These are phyloP conservation scores for Schizosaccharomyces versatilis DNA, from an alignment of 1,139 yeast genomes.

Conservation along the genomic window DNA sequence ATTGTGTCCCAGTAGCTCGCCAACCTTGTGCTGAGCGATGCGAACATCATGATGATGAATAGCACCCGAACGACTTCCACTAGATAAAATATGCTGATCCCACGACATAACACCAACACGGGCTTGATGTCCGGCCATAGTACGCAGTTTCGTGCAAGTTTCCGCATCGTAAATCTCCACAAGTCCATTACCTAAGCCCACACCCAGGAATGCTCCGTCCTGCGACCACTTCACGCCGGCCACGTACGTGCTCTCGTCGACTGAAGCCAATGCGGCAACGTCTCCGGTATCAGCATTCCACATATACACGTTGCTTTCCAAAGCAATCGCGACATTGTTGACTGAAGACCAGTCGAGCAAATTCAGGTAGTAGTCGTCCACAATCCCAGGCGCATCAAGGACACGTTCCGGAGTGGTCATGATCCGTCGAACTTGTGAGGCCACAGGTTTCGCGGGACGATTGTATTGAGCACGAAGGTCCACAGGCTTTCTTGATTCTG, in stretches of 20 bases:
- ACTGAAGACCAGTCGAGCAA: constrained; percentile 71
- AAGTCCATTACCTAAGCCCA: constrained; percentile 68
- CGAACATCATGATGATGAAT: constrained; percentile 88
- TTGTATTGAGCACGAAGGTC: constrained; percentile 27
- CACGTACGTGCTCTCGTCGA: constrained; percentile 25
- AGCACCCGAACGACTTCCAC: constrained; percentile 68
- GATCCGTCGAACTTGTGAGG: constrained; percentile 42
- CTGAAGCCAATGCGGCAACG: constrained; percentile 49
- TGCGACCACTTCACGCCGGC: constrained; percentile 78
- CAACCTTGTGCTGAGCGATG: constrained; percentile 49
- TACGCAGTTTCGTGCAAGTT: constrained; percentile 46
- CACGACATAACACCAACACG: constrained; percentile 73
- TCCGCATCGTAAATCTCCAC: constrained; percentile 91
- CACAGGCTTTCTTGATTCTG: constrained; percentile 40
- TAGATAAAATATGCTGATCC: constrained; percentile 59
- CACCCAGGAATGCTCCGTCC: constrained; percentile 68
- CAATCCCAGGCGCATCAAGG: constrained; percentile 84
- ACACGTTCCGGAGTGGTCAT: constrained; percentile 85
- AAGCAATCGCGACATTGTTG: constrained; percentile 71
- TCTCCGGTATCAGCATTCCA: constrained; percentile 83
- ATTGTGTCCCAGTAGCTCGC: constrained; percentile 39
- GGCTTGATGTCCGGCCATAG: constrained; percentile 49
- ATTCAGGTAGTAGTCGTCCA: constrained; percentile 80
- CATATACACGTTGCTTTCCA: constrained; percentile 62
- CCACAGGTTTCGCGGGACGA: constrained; percentile 26